These are phyloP conservation scores for Suhomyces kunorum DNA, from an alignment of 1,139 yeast species.

Conservation along the genomic window DNA sequence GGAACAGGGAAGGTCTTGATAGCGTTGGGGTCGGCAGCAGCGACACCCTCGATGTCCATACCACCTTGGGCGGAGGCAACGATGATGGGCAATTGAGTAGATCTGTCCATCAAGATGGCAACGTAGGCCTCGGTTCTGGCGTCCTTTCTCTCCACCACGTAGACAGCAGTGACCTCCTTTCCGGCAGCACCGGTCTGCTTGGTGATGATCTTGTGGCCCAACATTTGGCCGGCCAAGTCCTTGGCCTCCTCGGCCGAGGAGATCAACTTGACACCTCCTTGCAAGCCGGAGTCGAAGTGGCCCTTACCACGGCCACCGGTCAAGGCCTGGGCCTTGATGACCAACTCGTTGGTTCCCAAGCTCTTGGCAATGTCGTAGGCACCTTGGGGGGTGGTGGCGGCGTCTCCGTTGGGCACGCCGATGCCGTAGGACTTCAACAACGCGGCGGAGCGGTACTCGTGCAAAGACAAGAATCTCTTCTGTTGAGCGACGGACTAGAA, in stretches of 20 bases:
- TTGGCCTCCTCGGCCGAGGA: slow-evolving; percentile 84
- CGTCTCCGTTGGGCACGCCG: slow-evolving; percentile 88
- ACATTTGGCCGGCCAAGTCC: slow-evolving; percentile 85
- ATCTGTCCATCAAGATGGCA: slow-evolving; percentile 94
- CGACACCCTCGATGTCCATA: slow-evolving; percentile 99
- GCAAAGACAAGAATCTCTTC: slow-evolving; percentile 81
- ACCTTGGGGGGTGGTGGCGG: slow-evolving; percentile 87
- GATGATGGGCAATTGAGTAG: slow-evolving; percentile 84
- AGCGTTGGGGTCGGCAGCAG: slow-evolving; percentile 86
- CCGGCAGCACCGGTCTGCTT: slow-evolving; percentile 99
- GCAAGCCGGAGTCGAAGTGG: slow-evolving; percentile 90
- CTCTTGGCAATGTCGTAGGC: slow-evolving; percentile 79
- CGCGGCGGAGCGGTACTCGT: slow-evolving; percentile 95
- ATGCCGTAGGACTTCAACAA: slow-evolving; percentile 80
- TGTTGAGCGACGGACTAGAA: slow-evolving; percentile 21
- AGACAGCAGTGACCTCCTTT: slow-evolving; percentile 94
- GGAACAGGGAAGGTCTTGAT: slow-evolving; percentile 86
- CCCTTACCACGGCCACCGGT: slow-evolving; percentile 99
- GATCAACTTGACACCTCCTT: slow-evolving; percentile 95
- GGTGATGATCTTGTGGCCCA: slow-evolving; percentile 89
- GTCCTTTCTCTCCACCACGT: slow-evolving; percentile 91
- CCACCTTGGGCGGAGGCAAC: slow-evolving; percentile 99
- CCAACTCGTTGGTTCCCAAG: slow-evolving; percentile 74
- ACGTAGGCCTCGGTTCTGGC: slow-evolving; percentile 94
- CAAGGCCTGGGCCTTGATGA: slow-evolving; percentile 96